Percentiles rank a stretch among this genome's conserved stretches.
Conservation (phyloP, 163 green algal species). For the Chloroidium sp. region DNA sequence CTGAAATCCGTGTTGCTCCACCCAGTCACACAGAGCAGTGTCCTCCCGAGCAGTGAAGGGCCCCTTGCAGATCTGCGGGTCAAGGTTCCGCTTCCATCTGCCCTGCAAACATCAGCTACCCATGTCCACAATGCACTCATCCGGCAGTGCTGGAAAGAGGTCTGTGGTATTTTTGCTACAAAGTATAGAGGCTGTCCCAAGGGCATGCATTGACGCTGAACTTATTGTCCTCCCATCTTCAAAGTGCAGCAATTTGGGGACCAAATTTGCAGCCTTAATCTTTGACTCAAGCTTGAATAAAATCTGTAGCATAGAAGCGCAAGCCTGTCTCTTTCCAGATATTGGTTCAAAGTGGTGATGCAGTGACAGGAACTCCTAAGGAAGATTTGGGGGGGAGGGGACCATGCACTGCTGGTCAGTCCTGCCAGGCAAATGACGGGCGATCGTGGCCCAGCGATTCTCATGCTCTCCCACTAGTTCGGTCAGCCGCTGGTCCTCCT, state of each 20-base stretch:
- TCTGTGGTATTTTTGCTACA: background rate
- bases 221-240: too few relatives aligned
- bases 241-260: too few relatives aligned
- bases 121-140: background rate
- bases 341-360: background rate
- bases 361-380: background rate
- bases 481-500: conserved; percentile 56
- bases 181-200: background rate
- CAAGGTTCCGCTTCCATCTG: conserved; percentile 73
- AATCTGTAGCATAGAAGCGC: background rate
- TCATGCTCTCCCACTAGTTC: conserved; percentile 53
- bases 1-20: conserved; percentile 39
- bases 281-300: background rate
- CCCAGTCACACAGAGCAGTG: conserved; percentile 38
- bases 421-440: conserved; percentile 35
- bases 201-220: background rate
- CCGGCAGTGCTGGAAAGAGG: background rate
- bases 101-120: conserved; percentile 27
- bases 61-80: conserved; percentile 60
- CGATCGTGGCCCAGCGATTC: conserved; percentile 66
- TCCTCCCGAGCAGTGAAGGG: conserved; percentile 62
- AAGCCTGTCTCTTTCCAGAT: too few relatives aligned
- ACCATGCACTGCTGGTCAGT: conserved; percentile 75
- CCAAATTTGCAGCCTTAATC: too few relatives aligned
- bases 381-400: conserved; percentile 1